Evolutionary conservation across 345 rosid species (phyloP), one percentile per base, ranked within the genome.

Genomic region (Sisymbrium altissimum): DNA sequence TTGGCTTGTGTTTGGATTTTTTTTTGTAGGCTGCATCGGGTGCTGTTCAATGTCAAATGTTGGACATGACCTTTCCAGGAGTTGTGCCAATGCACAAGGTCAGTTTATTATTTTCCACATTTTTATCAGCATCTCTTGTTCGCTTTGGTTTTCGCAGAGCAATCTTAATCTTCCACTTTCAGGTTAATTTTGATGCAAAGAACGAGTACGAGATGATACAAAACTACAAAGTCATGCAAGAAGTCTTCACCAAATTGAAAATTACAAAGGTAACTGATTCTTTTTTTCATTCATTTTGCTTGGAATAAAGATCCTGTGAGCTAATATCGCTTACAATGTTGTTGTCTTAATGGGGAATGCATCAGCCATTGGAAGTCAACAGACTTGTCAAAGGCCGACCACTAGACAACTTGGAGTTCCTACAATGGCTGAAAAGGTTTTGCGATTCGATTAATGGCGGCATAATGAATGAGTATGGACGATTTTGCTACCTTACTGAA

Each of bases 51-150:
- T 95, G 99, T 69, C 99, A 95, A 79, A 84, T 95, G 93, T 64
- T 95, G 81, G 99, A 95, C 79, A 86, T 92, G 94, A 92, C 97
- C 30, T 89, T 85, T 79, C 97, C 99, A 4, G 98, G 99, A 71
- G 88, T 81, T 61, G 98, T 95, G 70, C 98, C 99, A 43, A 92
- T 95, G 99, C 98, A 95, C 77, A 92, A 92, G 92, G 99, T 90
- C 36, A 58, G 30, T 50, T 11, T 32, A 18, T 44, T 44, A 2
- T 0, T 32, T 3, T 54, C 19, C 41, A 8, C 13, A 13, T 52
- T 66, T 35, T 44, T 1, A 19, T 45, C 6, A 12, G 9, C 21
- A 52, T 43, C 17, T 27, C 57, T 61, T 64, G 54, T 52, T 53
- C 45, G 27, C 7, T n/a, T 68, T 48, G n/a, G n/a, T n/a, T 50